Conservation (phyloP, 768 basidiomycete genomes). For the Hebeloma cylindrosporum region DNA sequence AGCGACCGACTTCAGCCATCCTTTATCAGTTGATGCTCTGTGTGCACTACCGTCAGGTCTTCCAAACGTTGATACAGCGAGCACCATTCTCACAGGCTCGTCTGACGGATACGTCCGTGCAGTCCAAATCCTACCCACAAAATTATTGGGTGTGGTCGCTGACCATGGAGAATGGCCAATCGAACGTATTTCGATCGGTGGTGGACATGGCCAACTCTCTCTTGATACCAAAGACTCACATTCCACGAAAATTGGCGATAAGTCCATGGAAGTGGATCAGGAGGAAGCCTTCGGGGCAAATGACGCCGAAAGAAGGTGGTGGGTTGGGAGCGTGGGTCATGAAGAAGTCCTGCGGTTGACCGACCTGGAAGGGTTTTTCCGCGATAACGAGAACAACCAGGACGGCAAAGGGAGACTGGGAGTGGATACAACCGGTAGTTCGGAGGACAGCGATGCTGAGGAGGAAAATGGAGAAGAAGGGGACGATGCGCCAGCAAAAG, state of each 20-base stretch:
- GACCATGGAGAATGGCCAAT: constrained; percentile 93
- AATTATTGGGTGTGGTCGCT: constrained; percentile 85
- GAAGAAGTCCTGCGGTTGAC: constrained; percentile 86
- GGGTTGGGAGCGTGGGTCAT: constrained; percentile 93
- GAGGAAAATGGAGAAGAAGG: constrained; percentile 25
- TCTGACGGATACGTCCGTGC: constrained; percentile 90
- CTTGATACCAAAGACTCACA: constrained; percentile 26
- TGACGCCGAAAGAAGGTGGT: constrained; percentile 46
- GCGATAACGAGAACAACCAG: constrained; percentile 37
- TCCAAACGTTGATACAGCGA: constrained; percentile 59
- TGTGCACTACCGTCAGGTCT: constrained; percentile 67
- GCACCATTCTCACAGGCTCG: constrained; percentile 83
- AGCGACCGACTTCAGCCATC: constrained; percentile 58
- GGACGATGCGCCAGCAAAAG: constrained; percentile 7
- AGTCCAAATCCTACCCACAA: constrained; percentile 85
- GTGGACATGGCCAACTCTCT: constrained; percentile 34
- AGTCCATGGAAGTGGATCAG: constrained; percentile 17
- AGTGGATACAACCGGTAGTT: constrained; percentile 23
- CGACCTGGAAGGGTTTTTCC: constrained; percentile 76
- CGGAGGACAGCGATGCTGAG: constrained; percentile 25
- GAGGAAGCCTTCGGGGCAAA: too few species aligned
- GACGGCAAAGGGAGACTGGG: constrained; percentile 30
- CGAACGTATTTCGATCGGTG: constrained; percentile 74
- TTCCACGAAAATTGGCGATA: constrained; percentile 16
- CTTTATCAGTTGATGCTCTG: constrained; percentile 86